These are phyloP conservation scores for Rhizopus delemar DNA, from an alignment of 371 early-diverging fungal genomes.

Conservation along the genomic window DNA sequence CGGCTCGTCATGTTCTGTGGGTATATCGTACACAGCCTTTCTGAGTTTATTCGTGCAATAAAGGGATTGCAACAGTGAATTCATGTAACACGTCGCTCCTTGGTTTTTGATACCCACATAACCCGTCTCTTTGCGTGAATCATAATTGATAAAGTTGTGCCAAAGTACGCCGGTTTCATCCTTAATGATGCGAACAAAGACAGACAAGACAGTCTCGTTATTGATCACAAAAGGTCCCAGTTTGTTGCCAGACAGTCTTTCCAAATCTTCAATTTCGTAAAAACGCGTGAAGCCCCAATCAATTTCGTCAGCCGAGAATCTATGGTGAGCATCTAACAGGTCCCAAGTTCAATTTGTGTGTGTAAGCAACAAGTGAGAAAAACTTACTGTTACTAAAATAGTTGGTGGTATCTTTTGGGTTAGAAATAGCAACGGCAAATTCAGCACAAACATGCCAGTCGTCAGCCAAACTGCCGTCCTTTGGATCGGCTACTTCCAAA, in stretches of 20 bases:
- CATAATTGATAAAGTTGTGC: constrained; percentile 66
- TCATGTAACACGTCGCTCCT: constrained; percentile 99
- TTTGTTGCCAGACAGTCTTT: constrained; percentile 32
- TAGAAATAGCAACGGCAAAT: constrained; percentile 80
- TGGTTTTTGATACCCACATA: constrained; percentile 96
- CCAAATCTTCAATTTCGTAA: constrained; percentile 58
- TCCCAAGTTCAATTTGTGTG: neutral
- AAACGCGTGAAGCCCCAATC: constrained; percentile 96
- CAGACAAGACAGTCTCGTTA: constrained; percentile 69
- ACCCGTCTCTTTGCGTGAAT: constrained; percentile 89
- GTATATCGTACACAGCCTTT: constrained; percentile 88
- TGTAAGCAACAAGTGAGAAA: neutral
- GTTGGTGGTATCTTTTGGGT: constrained; percentile 73
- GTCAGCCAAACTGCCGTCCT: constrained; percentile 24
- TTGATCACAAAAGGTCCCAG: constrained; percentile 62
- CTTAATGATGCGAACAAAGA: constrained; percentile 76
- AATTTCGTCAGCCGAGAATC: constrained; percentile 80
- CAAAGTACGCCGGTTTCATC: constrained; percentile 93
- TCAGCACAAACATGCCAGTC: constrained; percentile 89
- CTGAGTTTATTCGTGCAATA: constrained; percentile 96
- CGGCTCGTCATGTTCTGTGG: constrained; percentile 86
- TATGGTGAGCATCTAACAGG: constrained; percentile 76
- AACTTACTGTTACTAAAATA: constrained; percentile 64
- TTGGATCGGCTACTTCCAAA: constrained; percentile 79
- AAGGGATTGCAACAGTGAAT: constrained; percentile 96